Base-by-base conservation (phyloP, 23 red algal species). In the Gracilariopsis chorda region DNA sequence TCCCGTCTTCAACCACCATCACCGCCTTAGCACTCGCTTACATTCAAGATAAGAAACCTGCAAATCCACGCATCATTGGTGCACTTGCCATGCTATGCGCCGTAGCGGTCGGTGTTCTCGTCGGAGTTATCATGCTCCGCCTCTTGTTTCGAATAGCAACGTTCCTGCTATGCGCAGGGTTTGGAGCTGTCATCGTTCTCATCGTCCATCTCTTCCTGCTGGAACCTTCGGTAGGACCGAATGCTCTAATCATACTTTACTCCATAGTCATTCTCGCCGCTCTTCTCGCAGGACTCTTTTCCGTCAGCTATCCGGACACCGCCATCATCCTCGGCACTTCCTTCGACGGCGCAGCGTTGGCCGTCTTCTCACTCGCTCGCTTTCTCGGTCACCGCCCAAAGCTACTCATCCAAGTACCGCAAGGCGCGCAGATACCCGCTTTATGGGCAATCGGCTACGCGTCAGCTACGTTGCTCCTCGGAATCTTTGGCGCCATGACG, bases 341-440 rank as follows among this genome's bases (percentile, higher is more conserved):
- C 6, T 73, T 91, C 45, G 88, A 91, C 63, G 88, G 88, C 57
- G 75, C 73, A 24, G 88, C 88, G 2, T 21, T 91, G 27, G 73
- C 88, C 57, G 65, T 91, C 20, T 91, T 70, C 48, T 80, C 88
- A 2, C 55, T 91, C 14, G 75, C 62, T 11, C 88, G 65, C 40
- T 91, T 91, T 70, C 65, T 91, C 16, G 88, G 88, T 32, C 75
- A 82, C 40, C 25, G 77, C 3, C 88, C 88, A 48, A 80, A 43
- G 25, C 37, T 91, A 14, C 63, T 91, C 58, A 58, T 45, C 17
- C 74, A 77, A 27, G 51, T 63, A 17, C 51, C 65, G 1, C 36
- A 55, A 21, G 85, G 48, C 39, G 36, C 85, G 12, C 46, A 59
- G 33, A 36, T 65, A 64, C 65, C 85, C 14, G 35, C 39, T 2